These are phyloP conservation scores for Globisporangium orthogonon DNA, from an alignment of 352 stramenopile genomes.

Conservation along the genomic window DNA sequence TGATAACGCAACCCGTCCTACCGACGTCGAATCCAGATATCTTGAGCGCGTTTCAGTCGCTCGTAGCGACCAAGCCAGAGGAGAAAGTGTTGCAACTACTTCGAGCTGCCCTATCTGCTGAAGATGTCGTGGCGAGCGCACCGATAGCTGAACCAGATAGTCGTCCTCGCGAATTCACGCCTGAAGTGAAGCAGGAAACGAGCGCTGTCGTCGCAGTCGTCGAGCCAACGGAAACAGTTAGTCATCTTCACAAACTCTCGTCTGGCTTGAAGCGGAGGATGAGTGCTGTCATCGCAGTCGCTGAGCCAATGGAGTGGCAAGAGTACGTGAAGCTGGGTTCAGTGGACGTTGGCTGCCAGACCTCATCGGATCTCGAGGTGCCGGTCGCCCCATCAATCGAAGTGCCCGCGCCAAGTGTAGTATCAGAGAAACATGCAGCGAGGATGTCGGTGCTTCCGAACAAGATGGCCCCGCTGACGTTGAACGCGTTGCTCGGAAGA, in stretches of 20 bases:
- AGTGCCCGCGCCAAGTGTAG: background rate
- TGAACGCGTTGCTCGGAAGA: slow-evolving; percentile 44
- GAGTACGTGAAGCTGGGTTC: slow-evolving; percentile 42
- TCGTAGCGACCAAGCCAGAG: slow-evolving; percentile 32
- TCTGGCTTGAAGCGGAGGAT: slow-evolving; percentile 23
- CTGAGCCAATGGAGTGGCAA: slow-evolving; percentile 63
- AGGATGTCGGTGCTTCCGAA: slow-evolving; percentile 9
- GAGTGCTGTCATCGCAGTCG: slow-evolving; percentile 45
- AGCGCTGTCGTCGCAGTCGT: too few species aligned
- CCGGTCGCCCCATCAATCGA: background rate
- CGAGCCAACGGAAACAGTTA: too few species aligned
- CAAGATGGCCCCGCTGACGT: slow-evolving; percentile 33
- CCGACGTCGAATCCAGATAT: slow-evolving; percentile 13
- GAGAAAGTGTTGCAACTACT: slow-evolving; percentile 35
- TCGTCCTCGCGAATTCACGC: too few species aligned
- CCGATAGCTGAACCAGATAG: background rate
- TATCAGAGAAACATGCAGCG: background rate
- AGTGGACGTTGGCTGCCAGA: slow-evolving; percentile 48
- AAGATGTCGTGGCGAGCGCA: background rate
- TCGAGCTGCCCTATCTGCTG: slow-evolving; percentile 10
- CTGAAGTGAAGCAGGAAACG: too few species aligned
- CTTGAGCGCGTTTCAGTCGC: slow-evolving; percentile 25
- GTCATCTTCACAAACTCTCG: background rate
- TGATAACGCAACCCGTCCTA: background rate
- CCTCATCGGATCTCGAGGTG: slow-evolving; percentile 20